A percentile compares a stretch with the other conserved stretches of the same genome.
Evolutionary conservation across 2,329 filamentous ascomycete species (phyloP).

Genomic region (Coniochaeta sp.): DNA sequence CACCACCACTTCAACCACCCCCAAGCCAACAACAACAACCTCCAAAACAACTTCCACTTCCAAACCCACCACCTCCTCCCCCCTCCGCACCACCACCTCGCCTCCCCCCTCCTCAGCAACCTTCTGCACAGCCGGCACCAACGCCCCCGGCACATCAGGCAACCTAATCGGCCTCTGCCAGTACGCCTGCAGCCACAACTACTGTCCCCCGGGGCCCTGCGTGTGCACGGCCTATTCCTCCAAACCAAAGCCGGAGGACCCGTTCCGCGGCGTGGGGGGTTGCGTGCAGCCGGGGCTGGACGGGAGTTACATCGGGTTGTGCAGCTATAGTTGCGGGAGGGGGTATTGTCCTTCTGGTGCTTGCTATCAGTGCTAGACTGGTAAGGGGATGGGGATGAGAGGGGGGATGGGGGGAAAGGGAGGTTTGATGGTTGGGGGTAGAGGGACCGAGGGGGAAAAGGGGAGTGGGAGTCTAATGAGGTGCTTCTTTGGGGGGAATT

Average conservation of each 20-base stretch:
- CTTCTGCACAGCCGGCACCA: slow-evolving; percentile 8
- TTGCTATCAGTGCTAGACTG: slow-evolving; percentile 3
- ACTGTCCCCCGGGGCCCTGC: slow-evolving; percentile 9
- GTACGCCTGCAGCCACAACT: slow-evolving; percentile 6
- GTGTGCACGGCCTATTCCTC: slow-evolving; percentile 6
- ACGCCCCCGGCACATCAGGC: slow-evolving; percentile 1
- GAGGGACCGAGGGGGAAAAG: no score
- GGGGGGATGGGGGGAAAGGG: background rate
- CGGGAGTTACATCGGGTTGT: slow-evolving; percentile 8
- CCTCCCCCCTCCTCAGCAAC: background rate
- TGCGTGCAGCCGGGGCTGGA: slow-evolving; percentile 6
- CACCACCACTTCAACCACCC: no score
- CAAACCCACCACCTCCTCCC: no score
- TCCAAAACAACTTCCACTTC: no score
- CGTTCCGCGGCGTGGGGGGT: background rate
- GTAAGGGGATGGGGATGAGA: background rate
- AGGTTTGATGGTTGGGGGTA: background rate
- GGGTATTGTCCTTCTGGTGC: slow-evolving; percentile 8
- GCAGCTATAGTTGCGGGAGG: slow-evolving; percentile 6
- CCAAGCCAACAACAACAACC: no score
- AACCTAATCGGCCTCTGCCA: slow-evolving; percentile 8
- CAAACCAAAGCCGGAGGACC: background rate
- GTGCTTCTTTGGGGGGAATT: no score
- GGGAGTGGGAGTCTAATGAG: no score
- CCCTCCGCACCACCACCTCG: no score